Evolutionary conservation across 116 monocot genomes (phyloP), one percentile per base, ranked within the genome.

Genomic region (Posidonia oceanica): DNA sequence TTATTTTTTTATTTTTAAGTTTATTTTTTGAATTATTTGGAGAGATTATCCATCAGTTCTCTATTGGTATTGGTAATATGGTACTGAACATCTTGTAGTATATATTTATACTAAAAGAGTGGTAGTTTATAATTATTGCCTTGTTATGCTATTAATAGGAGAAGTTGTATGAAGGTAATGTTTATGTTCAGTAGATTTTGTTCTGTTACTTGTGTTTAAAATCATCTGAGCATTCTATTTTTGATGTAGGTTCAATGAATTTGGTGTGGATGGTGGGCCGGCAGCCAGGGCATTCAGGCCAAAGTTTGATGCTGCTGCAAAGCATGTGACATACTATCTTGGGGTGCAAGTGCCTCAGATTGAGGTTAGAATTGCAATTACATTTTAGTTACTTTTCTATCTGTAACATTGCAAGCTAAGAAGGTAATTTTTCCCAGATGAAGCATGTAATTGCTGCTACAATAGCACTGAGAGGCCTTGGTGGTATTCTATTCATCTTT

Each of bases 401-500:
- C 29, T 37, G 18, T 14, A 51, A 21, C 7, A 51, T 51, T 68
- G 66, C 17, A 39, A 66, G 18, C 40, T 44, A 14, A 16, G 29
- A 23, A 0, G 11, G 39, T 39, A 57, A 44, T 51, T 14, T 16
- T 63, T 61, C 29, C 14, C 75, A 84, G 84, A 71, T 80, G 8
- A 84, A 84, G 61, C 76, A 80, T 75, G n/a, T 80, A 7, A 60
- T 83, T 68, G 74, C 74, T 65, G 21, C 64, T 16, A 78, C 72
- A 8, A 73, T 86, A 48, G 78, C 79, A 38, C 39, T 87, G 36
- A 87, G 74, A 71, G 87, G 79, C 39, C 53, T 81, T 65, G 87
- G 83, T 17, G 76, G 87, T 20, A 71, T 79, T 54, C 74, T 83
- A n/a, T 83, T 87, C 42, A 87, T 83, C 63, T 66, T 83, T 7